These are phyloP conservation scores for Helichrysum umbraculigerum DNA, from an alignment of 129 eudicot species.

Conservation along the genomic window DNA sequence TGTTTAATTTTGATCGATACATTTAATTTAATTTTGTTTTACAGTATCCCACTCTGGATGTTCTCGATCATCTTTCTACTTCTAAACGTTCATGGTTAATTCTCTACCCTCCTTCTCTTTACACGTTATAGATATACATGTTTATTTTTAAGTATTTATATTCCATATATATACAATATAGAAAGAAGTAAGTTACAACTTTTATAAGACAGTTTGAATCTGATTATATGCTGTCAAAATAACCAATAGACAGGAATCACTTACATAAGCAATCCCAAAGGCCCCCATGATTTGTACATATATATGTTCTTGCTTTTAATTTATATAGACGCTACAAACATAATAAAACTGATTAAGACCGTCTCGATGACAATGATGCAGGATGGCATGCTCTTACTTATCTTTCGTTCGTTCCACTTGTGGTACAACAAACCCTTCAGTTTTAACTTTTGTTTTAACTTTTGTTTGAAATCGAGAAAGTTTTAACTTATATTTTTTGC, in stretches of 20 bases:
- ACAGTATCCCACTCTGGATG: conserved; percentile 71
- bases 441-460: not conserved
- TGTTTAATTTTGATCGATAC: not conserved
- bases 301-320: not conserved
- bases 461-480: not conserved
- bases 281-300: too few species aligned
- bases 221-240: too few species aligned
- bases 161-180: too few species aligned
- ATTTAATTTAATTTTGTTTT: conserved; percentile 5
- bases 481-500: not conserved
- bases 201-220: too few species aligned
- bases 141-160: too few species aligned
- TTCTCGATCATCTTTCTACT: conserved; percentile 55
- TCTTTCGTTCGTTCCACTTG: conserved; percentile 60
- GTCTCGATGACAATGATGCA: conserved; percentile 21
- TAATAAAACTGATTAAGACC: not conserved
- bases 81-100: conserved; percentile 55
- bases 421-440: conserved; percentile 34
- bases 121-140: too few species aligned
- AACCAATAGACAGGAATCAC: too few species aligned
- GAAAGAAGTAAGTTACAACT: too few species aligned
- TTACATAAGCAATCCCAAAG: too few species aligned
- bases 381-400: conserved; percentile 75
- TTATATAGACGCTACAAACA: not conserved
- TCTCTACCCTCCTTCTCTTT: conserved; percentile 12